Conservation (phyloP, 1,139 yeast genomes). For the Arxiozyma slooffiae region DNA sequence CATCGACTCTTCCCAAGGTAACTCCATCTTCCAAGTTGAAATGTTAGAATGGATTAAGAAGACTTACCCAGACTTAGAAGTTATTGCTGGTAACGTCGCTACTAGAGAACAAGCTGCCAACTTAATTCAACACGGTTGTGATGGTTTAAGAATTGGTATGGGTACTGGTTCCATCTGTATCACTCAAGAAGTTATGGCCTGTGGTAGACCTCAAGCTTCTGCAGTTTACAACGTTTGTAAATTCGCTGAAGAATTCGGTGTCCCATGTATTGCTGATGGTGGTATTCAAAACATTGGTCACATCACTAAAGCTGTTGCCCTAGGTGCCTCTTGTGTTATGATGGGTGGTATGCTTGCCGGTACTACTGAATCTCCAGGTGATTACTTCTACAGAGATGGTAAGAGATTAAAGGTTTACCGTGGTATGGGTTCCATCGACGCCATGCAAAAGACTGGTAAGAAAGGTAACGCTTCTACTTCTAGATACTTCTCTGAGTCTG, state of each 20-base stretch:
- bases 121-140: conserved; percentile 93
- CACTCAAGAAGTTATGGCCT: conserved; percentile 99
- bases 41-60: conserved; percentile 87
- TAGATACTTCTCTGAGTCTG: conserved; percentile 94
- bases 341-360: conserved; percentile 99
- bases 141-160: conserved; percentile 98
- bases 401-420: conserved; percentile 94
- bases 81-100: conserved; percentile 96
- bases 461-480: conserved; percentile 96
- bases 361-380: conserved; percentile 97
- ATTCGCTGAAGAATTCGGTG: conserved; percentile 30
- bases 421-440: conserved; percentile 99
- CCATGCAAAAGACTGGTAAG: conserved; percentile 86
- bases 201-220: conserved; percentile 99
- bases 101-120: conserved; percentile 98
- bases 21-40: conserved; percentile 86
- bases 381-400: conserved; percentile 94
- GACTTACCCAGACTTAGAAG: conserved; percentile 69
- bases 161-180: conserved; percentile 99
- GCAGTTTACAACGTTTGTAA: conserved; percentile 40
- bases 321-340: conserved; percentile 97
- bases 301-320: conserved; percentile 89
- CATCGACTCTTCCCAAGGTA: conserved; percentile 94
- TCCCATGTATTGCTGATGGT: conserved; percentile 92
- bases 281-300: conserved; percentile 99